These are phyloP conservation scores for Phytophthora europaea DNA, from an alignment of 352 stramenopile genomes.

Conservation along the genomic window DNA sequence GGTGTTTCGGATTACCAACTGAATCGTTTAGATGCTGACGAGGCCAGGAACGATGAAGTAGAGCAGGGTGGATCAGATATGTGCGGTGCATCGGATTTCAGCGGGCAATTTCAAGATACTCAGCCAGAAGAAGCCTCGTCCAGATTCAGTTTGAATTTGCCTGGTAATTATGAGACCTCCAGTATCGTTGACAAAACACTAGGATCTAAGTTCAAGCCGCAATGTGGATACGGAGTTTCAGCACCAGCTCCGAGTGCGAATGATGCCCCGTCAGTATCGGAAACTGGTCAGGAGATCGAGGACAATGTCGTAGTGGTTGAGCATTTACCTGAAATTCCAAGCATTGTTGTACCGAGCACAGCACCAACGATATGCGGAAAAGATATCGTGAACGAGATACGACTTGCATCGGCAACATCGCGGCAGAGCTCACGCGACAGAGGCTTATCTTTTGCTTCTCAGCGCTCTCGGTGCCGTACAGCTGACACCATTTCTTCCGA, in stretches of 20 bases:
- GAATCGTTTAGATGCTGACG: neutral
- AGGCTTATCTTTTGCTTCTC: constrained; percentile 2
- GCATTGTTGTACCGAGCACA: constrained; percentile 12
- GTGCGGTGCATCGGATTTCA: neutral
- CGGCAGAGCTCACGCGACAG: constrained; percentile 1
- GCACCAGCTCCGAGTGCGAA: neutral
- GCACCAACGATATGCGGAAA: neutral
- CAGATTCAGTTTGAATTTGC: neutral
- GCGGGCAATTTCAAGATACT: neutral
- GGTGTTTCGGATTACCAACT: neutral
- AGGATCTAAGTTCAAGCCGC: neutral
- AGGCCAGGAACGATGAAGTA: neutral
- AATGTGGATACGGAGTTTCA: neutral
- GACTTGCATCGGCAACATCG: neutral
- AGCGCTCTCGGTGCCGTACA: constrained; percentile 18
- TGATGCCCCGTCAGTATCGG: neutral
- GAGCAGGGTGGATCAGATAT: neutral
- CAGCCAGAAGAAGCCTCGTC: neutral
- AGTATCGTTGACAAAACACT: neutral
- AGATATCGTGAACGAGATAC: neutral
- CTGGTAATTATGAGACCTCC: neutral
- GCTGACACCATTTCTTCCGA: constrained; percentile 35
- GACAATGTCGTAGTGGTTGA: constrained; percentile 18
- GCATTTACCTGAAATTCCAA: constrained; percentile 29
- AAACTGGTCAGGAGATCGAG: neutral